Conservation (phyloP, 2,329 filamentous ascomycete species). For the Paecilomyces formosus region DNA sequence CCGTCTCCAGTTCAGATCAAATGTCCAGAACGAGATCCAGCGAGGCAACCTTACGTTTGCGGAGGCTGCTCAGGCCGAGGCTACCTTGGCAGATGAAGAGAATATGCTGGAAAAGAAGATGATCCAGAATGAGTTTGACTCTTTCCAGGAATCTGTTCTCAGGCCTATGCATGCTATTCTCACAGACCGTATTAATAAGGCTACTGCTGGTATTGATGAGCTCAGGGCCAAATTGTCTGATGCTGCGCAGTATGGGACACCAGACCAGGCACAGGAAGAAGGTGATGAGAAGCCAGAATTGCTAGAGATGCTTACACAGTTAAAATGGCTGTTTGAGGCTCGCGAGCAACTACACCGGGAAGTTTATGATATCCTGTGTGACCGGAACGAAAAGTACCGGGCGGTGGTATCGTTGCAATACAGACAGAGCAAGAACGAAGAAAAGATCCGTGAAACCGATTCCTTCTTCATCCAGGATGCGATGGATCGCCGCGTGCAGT, state of each 20-base stretch:
- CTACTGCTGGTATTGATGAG: slow-evolving; percentile 70
- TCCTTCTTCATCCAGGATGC: slow-evolving; percentile 78
- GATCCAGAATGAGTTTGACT: slow-evolving; percentile 73
- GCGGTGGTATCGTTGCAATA: slow-evolving; percentile 80
- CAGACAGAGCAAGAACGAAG: slow-evolving; percentile 61
- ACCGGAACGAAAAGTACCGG: slow-evolving; percentile 80
- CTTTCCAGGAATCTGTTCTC: slow-evolving; percentile 76
- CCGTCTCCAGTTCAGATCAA: slow-evolving; percentile 59
- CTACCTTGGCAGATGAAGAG: slow-evolving; percentile 65
- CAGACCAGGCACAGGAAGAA: slow-evolving; percentile 86
- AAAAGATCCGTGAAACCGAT: slow-evolving; percentile 71
- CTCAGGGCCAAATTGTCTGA: slow-evolving; percentile 65
- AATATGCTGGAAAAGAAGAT: slow-evolving; percentile 62
- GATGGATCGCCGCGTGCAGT: slow-evolving; percentile 61
- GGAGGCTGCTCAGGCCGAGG: slow-evolving; percentile 74
- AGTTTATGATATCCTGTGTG: slow-evolving; percentile 74
- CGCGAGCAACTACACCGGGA: slow-evolving; percentile 82
- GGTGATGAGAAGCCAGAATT: slow-evolving; percentile 92
- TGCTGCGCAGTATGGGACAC: slow-evolving; percentile 59
- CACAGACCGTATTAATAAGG: slow-evolving; percentile 64
- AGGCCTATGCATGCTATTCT: slow-evolving; percentile 75
- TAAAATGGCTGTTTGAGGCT: slow-evolving; percentile 96
- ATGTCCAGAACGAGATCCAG: slow-evolving; percentile 71
- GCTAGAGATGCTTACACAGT: slow-evolving; percentile 82
- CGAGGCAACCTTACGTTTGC: slow-evolving; percentile 73